A percentile compares a stretch with the other conserved stretches of the same genome.
These are phyloP conservation scores for Paecilomyces variotii DNA, from an alignment of 2,329 filamentous ascomycete species.

Conservation along the genomic window DNA sequence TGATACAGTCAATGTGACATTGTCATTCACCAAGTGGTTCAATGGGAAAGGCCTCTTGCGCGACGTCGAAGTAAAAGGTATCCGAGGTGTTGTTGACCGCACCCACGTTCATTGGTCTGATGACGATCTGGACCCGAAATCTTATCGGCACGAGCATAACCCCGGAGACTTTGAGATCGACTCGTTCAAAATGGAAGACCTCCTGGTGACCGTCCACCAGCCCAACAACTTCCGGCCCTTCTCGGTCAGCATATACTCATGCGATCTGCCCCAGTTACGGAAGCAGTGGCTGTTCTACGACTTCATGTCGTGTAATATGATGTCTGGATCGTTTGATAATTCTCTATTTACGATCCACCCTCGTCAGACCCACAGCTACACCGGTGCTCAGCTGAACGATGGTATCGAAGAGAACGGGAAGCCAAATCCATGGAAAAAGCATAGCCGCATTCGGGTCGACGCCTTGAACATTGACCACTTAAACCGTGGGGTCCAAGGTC, in stretches of 20 bases:
- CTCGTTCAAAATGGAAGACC: constrained; percentile 89
- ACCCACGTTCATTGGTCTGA: constrained; percentile 69
- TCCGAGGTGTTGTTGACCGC: constrained; percentile 85
- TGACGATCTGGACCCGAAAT: constrained; percentile 68
- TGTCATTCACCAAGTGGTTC: constrained; percentile 99
- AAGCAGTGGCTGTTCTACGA: constrained; percentile 99
- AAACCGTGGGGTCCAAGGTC: constrained; percentile 84
- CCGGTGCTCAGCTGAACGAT: constrained; percentile 53
- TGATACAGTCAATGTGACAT: constrained; percentile 87
- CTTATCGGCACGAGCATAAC: constrained; percentile 77
- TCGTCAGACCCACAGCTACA: constrained; percentile 74
- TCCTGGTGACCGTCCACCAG: constrained; percentile 86
- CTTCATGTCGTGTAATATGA: constrained; percentile 87
- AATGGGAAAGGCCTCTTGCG: constrained; percentile 87
- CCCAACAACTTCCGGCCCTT: constrained; percentile 89
- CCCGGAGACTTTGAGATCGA: constrained; percentile 96
- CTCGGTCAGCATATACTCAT: constrained; percentile 89
- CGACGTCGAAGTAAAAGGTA: constrained; percentile 89
- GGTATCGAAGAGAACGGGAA: constrained; percentile 54
- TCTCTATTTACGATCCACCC: constrained; percentile 97
- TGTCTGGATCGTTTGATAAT: constrained; percentile 91
- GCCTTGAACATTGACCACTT: constrained; percentile 91
- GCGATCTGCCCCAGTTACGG: constrained; percentile 81
- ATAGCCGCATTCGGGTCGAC: constrained; percentile 85
- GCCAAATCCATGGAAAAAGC: constrained; percentile 82